phyloP scores from a whole-genome alignment of 106 monocot genomes.

The Platanthera guangdongensis region DNA sequence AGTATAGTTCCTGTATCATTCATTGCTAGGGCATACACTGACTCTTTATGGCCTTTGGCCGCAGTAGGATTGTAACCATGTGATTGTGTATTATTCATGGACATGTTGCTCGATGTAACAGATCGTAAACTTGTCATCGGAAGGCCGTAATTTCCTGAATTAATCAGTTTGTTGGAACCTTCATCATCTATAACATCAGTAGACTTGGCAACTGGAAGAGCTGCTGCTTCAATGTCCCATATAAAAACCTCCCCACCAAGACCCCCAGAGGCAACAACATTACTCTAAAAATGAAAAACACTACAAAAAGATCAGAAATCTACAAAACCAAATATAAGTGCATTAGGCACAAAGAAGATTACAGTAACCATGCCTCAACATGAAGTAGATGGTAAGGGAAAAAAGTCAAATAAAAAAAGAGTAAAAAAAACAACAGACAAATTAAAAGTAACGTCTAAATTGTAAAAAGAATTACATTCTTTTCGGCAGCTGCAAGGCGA shows the following conservation, averaged over 20 bases:
- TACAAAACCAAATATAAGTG: conserved; percentile 1
- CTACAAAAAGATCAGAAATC: conserved; percentile 34
- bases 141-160: conserved; percentile 50
- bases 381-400: background rate
- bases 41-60: conserved; percentile 94
- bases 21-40: conserved; percentile 98
- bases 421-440: background rate
- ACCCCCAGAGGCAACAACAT: conserved; percentile 92
- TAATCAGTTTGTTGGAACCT: conserved; percentile 46
- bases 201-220: conserved; percentile 60
- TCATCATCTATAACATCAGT: conserved; percentile 59
- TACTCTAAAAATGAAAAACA: conserved; percentile 54
- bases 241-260: conserved; percentile 97
- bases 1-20: conserved; percentile 83
- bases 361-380: background rate
- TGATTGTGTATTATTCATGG: conserved; percentile 37
- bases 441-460: background rate
- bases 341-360: background rate
- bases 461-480: conserved; percentile 54
- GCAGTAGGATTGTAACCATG: conserved; percentile 67
- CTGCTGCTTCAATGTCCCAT: conserved; percentile 94
- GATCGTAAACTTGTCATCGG: conserved; percentile 53
- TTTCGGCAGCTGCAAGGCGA: conserved; percentile 73
- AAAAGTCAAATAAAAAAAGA: background rate
- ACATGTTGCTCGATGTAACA: conserved; percentile 47